Base-by-base conservation (phyloP, 2,329 filamentous ascomycete species). In the Microdochium trichocladiopsis region DNA sequence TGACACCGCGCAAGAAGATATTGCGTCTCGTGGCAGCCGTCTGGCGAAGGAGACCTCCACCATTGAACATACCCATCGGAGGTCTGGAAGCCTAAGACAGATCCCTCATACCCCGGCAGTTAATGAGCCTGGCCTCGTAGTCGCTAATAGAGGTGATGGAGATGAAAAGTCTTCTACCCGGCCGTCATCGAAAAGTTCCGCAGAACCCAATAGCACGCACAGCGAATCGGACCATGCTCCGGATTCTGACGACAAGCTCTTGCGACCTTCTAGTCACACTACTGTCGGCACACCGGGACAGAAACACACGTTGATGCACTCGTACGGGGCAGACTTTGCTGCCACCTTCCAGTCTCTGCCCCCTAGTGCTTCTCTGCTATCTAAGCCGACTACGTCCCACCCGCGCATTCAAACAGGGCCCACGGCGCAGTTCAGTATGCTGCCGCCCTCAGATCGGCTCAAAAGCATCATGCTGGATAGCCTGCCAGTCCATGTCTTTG, bases 401-500 rank as follows among this genome's bases (percentile, higher is more conserved):
- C 59, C 66, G 1, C 60, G 66, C 25, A 57, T 67, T 14, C 72
- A 71, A 9, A 69, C 72, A 31, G 71, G 76, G 31, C 67, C 68
- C 9, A 21, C 23, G 14, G 61, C 69, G 22, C 70, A 74, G n/a
- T 72, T 75, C 6, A 86, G 88, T 53, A 90, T 94, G 87, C 86
- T 86, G 5, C 88, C 88, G 0, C 90, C 89, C 10, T 92, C 90
- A 0, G 88, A 93, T 63, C 81, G 83, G 22, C 71, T 95, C 1
- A 83, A 93, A 58, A 82, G 88, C 2, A 83, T 91, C 11, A 96
- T 99, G 67, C 82, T 97, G 8, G 94, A 99, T 66, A 90, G 91
- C 0, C 75, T 97, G 14, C 93, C 93, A 0, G 87, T 94, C 4
- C 93, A 99, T 61, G 88, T 97, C 0, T 97, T 97, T 59, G 90